Base-by-base conservation (phyloP, 352 stramenopile genomes). In the Elongisporangium anandrum region DNA sequence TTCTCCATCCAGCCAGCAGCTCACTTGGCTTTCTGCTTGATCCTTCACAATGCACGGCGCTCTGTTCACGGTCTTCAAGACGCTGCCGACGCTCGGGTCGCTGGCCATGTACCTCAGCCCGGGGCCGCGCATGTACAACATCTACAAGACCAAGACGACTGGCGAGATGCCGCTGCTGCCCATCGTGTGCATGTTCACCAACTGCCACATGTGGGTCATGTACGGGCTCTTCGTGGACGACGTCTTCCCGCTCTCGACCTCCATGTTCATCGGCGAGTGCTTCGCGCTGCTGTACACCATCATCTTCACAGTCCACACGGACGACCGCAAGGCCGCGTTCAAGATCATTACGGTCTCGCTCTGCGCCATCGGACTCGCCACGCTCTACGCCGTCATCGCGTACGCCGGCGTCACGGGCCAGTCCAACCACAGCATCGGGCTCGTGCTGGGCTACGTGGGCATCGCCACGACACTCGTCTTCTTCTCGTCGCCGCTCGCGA, bases 171-270 rank as follows among this genome's bases (percentile, higher is more conserved):
- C 39, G 56, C 56, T 60, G 5, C 56, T 60, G 45, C 56, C 56
- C 0, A 24, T 60, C n/a, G 47, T 60, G 24, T 21, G 45, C 13
- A 38, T 60, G 16, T 48, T 54, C 23, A 41, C 48, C 56, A 60
- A 60, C 56, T 54, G 7, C 24, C 24, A 34, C 24, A 34, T 34
- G 4, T 8, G 24, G 7, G 71, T 75, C 63, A 68, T 81, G 51
- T 84, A 77, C 45, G 75, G 75, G 20, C 75, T 70, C 26, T 49
- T 84, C n/a, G 63, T 59, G 7, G 54, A 61, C n/a, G 64, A 69
- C 49, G 73, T 73, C 64, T 86, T 81, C 23, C 73, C 76, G 0
- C 38, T 83, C n/a, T 73, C 82, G 52, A 56, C 59, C 12, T 77
- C 66, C 7, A 83, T 74, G 39, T 58, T 71, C 4, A 50, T 77